phyloP scores from a whole-genome alignment of 148 eudicot species.

The Fallopia convolvulus region DNA sequence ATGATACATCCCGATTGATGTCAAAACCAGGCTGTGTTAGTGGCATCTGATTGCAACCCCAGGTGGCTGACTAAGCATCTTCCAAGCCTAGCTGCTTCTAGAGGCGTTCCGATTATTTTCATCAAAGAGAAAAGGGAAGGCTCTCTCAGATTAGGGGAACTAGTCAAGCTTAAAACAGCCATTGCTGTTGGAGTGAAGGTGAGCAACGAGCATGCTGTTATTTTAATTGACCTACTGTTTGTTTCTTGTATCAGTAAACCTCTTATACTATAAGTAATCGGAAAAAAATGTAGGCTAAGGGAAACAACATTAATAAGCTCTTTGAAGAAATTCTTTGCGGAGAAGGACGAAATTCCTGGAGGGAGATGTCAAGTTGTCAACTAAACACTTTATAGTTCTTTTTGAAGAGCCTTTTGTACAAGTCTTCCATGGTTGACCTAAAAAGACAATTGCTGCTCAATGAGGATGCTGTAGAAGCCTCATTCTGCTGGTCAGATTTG shows the following conservation, averaged over 20 bases:
- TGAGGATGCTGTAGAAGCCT: background rate
- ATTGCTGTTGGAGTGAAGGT: constrained; percentile 80
- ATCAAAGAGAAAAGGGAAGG: constrained; percentile 71
- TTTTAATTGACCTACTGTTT: background rate
- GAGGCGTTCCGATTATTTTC: constrained; percentile 56
- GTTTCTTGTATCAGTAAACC: background rate
- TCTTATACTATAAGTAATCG: background rate
- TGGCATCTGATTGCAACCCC: constrained; percentile 81
- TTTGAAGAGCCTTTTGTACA: background rate
- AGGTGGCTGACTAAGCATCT: constrained; percentile 76
- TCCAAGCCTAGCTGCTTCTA: constrained; percentile 61
- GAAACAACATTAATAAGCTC: constrained; percentile 41
- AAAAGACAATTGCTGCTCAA: background rate
- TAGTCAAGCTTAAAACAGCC: constrained; percentile 66
- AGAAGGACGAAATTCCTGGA: constrained; percentile 8
- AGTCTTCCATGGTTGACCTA: background rate
- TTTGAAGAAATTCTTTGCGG: constrained; percentile 27
- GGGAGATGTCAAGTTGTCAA: background rate
- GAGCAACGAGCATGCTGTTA: constrained; percentile 3
- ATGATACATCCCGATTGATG: constrained; percentile 15
- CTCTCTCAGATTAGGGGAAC: constrained; percentile 68
- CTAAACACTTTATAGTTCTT: background rate
- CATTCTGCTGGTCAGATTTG: background rate
- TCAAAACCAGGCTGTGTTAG: constrained; percentile 50
- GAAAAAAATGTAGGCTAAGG: constrained; percentile 34